Evolutionary conservation across 129 eudicot species (phyloP).

Genomic region (Helianthus tuberosus): DNA sequence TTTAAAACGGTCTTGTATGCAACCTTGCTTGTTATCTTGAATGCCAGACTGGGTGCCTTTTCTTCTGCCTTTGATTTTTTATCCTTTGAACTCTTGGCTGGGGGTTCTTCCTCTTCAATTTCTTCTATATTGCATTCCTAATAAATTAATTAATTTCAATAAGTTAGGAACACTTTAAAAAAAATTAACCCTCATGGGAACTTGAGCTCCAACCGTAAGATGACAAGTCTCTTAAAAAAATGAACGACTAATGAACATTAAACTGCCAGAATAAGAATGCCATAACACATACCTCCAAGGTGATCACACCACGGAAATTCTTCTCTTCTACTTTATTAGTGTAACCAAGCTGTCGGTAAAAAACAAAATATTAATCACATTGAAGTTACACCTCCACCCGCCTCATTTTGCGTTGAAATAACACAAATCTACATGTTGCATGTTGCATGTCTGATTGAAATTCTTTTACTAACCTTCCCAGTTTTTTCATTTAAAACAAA

Average conservation of each 20-base stretch:
- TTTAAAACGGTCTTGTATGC: constrained; percentile 92
- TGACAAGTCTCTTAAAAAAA: not conserved
- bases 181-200: not conserved
- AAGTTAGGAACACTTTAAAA: constrained; percentile 4
- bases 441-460: not conserved
- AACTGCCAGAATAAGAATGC: not conserved
- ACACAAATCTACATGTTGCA: not conserved
- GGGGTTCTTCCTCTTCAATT: constrained; percentile 84
- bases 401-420: not conserved
- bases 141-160: not conserved
- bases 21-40: constrained; percentile 90
- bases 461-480: constrained; percentile 76
- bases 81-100: constrained; percentile 92
- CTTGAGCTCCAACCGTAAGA: not conserved
- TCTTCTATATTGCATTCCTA: constrained; percentile 95
- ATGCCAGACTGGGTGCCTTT: constrained; percentile 74
- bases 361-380: not conserved
- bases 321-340: constrained; percentile 95
- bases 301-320: constrained; percentile 89
- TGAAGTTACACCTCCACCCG: not conserved
- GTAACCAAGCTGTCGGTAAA: constrained; percentile 86
- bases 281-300: constrained; percentile 71
- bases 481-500: constrained; percentile 95
- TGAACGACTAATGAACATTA: not conserved
- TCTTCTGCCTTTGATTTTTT: constrained; percentile 80